Evolutionary conservation across 1,284 basidiomycete genomes (phyloP).

Genomic region (Gomphus bonarii): DNA sequence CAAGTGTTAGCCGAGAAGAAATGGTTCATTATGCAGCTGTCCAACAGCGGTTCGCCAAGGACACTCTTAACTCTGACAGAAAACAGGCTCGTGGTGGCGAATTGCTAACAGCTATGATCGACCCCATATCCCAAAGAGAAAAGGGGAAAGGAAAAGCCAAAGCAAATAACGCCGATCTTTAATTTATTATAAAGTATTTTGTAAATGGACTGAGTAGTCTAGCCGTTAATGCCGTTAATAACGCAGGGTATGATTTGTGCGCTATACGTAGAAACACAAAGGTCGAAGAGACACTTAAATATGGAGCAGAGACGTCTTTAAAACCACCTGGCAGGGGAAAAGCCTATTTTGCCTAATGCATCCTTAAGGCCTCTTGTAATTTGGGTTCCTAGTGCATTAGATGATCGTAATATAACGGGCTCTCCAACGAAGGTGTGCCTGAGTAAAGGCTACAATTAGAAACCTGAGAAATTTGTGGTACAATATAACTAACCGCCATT

Average conservation of each 20-base stretch:
- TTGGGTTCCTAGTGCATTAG: slow-evolving; percentile 35
- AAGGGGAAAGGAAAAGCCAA: slow-evolving; percentile 4
- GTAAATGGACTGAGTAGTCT: not conserved
- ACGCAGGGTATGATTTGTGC: not conserved
- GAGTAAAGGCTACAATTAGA: not conserved
- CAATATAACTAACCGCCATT: slow-evolving; percentile 40
- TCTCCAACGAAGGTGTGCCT: slow-evolving; percentile 39
- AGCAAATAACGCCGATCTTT: not conserved
- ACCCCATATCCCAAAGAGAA: not conserved
- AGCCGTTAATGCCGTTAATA: not conserved
- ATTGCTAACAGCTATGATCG: not conserved
- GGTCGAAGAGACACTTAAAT: not conserved
- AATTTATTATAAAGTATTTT: not conserved
- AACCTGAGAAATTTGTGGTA: not conserved
- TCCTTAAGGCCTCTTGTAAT: slow-evolving; percentile 34
- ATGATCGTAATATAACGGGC: slow-evolving; percentile 33
- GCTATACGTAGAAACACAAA: not conserved
- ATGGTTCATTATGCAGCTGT: slow-evolving; percentile 81
- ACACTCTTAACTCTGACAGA: slow-evolving; percentile 2
- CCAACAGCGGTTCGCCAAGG: slow-evolving; percentile 56
- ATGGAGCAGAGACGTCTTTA: slow-evolving; percentile 23
- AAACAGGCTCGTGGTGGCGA: not conserved
- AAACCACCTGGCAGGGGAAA: slow-evolving; percentile 45
- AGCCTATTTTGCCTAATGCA: slow-evolving; percentile 43
- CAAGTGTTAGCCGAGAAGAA: slow-evolving; percentile 84